Evolutionary conservation across 352 stramenopile species (phyloP).

Genomic region (Phytopythium sindhum): DNA sequence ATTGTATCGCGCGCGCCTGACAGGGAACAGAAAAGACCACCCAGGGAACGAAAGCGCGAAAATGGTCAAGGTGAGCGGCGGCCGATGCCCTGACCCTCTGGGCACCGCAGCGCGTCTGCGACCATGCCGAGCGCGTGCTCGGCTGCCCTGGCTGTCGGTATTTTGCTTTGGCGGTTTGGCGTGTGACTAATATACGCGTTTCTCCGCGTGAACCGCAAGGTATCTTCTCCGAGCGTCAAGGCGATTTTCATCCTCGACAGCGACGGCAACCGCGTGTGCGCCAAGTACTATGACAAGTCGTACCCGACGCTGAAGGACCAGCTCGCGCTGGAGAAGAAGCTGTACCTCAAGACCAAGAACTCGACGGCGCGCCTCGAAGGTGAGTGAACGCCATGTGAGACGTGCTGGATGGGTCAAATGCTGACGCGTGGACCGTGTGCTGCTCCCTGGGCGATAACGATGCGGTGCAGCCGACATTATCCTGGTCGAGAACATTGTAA

Average conservation of each 20-base stretch:
- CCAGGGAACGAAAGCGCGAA: slow-evolving; percentile 9
- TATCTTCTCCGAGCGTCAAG: slow-evolving; percentile 75
- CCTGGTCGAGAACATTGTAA: slow-evolving; percentile 89
- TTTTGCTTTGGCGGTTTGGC: background rate
- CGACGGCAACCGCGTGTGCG: slow-evolving; percentile 86
- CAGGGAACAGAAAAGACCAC: background rate
- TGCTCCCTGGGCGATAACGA: background rate
- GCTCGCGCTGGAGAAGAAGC: slow-evolving; percentile 86
- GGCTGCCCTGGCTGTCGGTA: background rate
- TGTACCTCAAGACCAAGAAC: slow-evolving; percentile 90
- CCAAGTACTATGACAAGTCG: slow-evolving; percentile 92
- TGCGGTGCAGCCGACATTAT: slow-evolving; percentile 75
- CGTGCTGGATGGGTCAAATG: background rate
- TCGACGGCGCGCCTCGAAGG: slow-evolving; percentile 82
- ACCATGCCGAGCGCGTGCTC: background rate
- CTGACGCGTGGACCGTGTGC: background rate
- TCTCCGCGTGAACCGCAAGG: slow-evolving; percentile 17
- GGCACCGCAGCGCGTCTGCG: background rate
- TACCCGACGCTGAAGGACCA: slow-evolving; percentile 86
- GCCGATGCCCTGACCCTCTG: background rate
- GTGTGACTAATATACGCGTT: background rate
- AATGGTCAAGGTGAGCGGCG: slow-evolving; percentile 58
- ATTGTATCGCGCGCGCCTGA: slow-evolving; percentile 5
- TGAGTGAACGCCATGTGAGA: slow-evolving; percentile 16
- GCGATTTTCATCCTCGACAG: slow-evolving; percentile 87